Evolutionary conservation across 169 alveolate species (phyloP).

Genomic region (Plasmodium billcollinsi): DNA sequence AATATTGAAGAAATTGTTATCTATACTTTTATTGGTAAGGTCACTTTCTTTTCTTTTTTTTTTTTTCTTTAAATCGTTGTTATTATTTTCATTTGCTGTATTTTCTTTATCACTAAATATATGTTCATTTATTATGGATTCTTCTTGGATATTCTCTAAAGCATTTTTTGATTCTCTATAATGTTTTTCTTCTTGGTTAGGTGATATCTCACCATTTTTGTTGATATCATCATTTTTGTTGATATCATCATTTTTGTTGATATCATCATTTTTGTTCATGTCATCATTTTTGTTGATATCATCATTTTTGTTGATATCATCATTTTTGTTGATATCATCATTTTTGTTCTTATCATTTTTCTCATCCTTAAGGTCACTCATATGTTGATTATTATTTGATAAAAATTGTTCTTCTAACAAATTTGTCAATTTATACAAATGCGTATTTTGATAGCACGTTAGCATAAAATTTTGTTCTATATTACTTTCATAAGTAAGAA

Average conservation of each 20-base stretch:
- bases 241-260: not conserved
- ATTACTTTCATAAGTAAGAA: not conserved
- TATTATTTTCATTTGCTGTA: not conserved
- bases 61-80: not conserved
- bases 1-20: not conserved
- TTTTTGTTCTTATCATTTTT: not conserved
- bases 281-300: not conserved
- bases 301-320: not conserved
- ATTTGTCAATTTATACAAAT: slow-evolving; percentile 11
- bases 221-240: not conserved
- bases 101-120: not conserved
- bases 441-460: not conserved
- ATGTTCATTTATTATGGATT: no score
- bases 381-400: slow-evolving; percentile 31
- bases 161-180: not conserved
- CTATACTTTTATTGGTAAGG: no score
- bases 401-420: slow-evolving; percentile 50
- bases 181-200: not conserved
- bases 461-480: not conserved
- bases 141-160: no score
- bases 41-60: not conserved
- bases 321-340: not conserved
- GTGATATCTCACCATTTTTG: not conserved
- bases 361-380: not conserved
- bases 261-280: not conserved